Evolutionary conservation across 805 yeast species (phyloP).

Genomic region (Ogataea degrootiae): DNA sequence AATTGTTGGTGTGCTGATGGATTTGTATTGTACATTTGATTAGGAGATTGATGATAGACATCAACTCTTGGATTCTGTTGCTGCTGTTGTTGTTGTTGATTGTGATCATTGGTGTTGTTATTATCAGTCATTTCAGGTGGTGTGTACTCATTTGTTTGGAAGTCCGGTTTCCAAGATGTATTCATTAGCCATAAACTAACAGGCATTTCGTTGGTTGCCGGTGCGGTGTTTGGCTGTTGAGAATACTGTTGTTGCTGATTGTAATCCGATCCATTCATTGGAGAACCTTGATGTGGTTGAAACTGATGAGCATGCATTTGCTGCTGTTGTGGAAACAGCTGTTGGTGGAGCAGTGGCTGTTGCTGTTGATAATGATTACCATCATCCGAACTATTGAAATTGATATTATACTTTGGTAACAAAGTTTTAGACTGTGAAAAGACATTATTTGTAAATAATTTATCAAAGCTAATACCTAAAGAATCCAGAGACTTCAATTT

Average conservation of each 20-base stretch:
- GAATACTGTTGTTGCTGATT: neutral
- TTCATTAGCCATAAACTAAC: constrained; percentile 18
- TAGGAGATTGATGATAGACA: neutral
- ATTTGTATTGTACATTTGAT: neutral
- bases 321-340: too few relatives aligned
- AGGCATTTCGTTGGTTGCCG: constrained; percentile 6
- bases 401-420: constrained; percentile 16
- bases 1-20: too few relatives aligned
- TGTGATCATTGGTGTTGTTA: neutral
- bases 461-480: constrained; percentile 17
- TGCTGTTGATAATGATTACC: neutral
- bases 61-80: neutral
- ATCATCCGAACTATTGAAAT: neutral
- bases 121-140: neutral
- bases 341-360: too few relatives aligned
- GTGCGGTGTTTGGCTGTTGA: neutral
- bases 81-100: neutral
- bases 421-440: constrained; percentile 17
- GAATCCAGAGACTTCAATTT: constrained; percentile 10
- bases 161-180: constrained; percentile 16
- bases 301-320: too few relatives aligned
- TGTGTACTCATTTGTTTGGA: constrained; percentile 1
- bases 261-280: too few relatives aligned
- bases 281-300: too few relatives aligned
- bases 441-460: constrained; percentile 23